Conservation (phyloP, 441 rosid species). For the Gossypium davidsonii region DNA sequence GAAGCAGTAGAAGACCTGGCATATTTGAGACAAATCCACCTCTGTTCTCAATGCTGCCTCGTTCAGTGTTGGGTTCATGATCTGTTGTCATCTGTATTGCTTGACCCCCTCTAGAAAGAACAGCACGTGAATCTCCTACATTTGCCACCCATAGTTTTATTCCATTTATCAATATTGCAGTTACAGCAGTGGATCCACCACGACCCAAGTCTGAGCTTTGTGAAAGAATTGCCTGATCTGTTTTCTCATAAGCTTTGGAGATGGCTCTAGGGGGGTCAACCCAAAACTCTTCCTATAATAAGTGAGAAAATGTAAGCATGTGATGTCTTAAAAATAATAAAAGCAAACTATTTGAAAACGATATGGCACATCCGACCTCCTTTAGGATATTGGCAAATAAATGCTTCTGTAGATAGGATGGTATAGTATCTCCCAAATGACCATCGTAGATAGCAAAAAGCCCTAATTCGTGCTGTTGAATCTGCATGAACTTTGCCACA, state of each 20-base stretch:
- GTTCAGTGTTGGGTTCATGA: slow-evolving; percentile 81
- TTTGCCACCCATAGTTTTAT: slow-evolving; percentile 67
- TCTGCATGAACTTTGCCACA: slow-evolving; percentile 64
- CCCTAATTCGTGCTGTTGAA: slow-evolving; percentile 61
- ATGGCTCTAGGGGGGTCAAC: slow-evolving; percentile 52
- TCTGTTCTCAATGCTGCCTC: slow-evolving; percentile 69
- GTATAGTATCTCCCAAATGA: slow-evolving; percentile 79
- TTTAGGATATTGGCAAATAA: slow-evolving; percentile 72
- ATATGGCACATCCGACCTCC: slow-evolving; percentile 43
- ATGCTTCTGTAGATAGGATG: slow-evolving; percentile 74
- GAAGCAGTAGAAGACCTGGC: slow-evolving; percentile 54
- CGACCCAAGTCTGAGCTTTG: slow-evolving; percentile 61
- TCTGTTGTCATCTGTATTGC: slow-evolving; percentile 63
- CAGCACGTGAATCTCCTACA: slow-evolving; percentile 86
- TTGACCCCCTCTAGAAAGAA: slow-evolving; percentile 58
- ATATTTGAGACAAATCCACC: slow-evolving; percentile 94
- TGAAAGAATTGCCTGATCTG: slow-evolving; percentile 84
- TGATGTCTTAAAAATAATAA: slow-evolving; percentile 5
- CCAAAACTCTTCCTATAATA: slow-evolving; percentile 68
- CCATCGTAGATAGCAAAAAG: slow-evolving; percentile 87
- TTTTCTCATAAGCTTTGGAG: slow-evolving; percentile 73
- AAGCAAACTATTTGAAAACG: slow-evolving; percentile 7
- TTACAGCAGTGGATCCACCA: slow-evolving; percentile 92
- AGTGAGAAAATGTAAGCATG: slow-evolving; percentile 17
- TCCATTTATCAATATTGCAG: slow-evolving; percentile 68